Percentiles rank a stretch among this genome's conserved stretches.
phyloP scores from a whole-genome alignment of 1,284 basidiomycete species.

The Tilletia walkeri region DNA sequence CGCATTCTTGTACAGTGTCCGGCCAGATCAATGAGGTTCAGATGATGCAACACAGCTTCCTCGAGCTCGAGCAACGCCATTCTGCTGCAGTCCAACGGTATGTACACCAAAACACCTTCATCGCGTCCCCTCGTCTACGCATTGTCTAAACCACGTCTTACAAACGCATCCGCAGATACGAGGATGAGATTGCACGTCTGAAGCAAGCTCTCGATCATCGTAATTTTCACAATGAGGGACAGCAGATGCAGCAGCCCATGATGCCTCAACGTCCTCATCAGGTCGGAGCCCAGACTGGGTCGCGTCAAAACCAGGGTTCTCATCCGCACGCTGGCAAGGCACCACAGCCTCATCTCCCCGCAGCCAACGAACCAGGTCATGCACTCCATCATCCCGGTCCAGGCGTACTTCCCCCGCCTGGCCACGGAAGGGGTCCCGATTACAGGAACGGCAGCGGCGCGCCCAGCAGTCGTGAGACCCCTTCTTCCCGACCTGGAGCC shows the following conservation, averaged over 20 bases:
- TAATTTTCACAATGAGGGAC: background rate
- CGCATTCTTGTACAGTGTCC: slow-evolving; percentile 60
- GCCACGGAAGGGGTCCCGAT: background rate
- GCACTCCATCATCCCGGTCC: slow-evolving; percentile 12
- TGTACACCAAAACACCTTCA: slow-evolving; percentile 31
- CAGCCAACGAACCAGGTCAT: background rate
- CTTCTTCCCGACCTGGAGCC: background rate
- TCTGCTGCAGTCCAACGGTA: slow-evolving; percentile 67
- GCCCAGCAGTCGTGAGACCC: background rate
- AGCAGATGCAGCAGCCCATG: slow-evolving; percentile 2
- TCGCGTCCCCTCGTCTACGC: background rate
- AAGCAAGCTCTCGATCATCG: slow-evolving; percentile 65
- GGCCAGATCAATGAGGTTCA: slow-evolving; percentile 72
- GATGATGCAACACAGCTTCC: slow-evolving; percentile 62
- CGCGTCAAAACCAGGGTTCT: background rate
- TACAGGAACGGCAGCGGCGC: slow-evolving; percentile 1
- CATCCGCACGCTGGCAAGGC: background rate
- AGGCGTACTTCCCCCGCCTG: background rate
- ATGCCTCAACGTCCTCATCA: slow-evolving; percentile 1
- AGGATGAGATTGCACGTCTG: slow-evolving; percentile 70
- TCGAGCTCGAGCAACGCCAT: slow-evolving; percentile 72
- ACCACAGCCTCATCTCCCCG: slow-evolving; percentile 11
- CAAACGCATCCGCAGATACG: slow-evolving; percentile 59
- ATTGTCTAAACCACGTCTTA: background rate
- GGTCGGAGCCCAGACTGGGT: background rate